Conservation (phyloP, 371 early-diverging fungal genomes). For the Mucor lusitanicus region DNA sequence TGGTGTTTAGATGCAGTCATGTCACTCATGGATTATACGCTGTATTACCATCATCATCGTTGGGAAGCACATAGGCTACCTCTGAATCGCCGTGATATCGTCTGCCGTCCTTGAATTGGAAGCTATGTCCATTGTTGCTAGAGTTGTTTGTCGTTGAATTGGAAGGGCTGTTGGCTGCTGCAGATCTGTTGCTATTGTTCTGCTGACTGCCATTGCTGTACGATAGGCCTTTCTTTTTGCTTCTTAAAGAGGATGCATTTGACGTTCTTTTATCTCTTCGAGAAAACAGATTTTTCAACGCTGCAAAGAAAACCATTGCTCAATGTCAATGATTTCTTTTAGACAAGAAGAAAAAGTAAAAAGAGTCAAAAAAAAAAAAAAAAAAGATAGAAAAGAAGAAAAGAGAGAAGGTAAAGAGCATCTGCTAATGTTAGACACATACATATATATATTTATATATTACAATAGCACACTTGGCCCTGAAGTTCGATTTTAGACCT, state of each 20-base stretch:
- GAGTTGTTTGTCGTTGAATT: background rate
- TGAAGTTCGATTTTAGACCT: background rate
- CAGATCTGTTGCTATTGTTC: background rate
- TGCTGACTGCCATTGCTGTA: background rate
- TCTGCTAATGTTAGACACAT: background rate
- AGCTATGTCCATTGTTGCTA: background rate
- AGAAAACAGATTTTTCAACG: background rate
- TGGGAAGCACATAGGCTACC: slow-evolving; percentile 49
- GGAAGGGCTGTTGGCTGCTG: background rate
- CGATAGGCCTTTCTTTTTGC: background rate
- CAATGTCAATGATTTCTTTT: background rate
- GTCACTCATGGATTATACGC: background rate
- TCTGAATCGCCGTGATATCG: slow-evolving; percentile 14
- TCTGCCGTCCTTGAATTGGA: background rate
- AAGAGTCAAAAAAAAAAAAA: background rate
- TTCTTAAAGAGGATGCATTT: background rate
- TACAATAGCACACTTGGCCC: background rate
- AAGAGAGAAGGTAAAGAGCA: background rate
- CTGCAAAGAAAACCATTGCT: background rate
- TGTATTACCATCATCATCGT: slow-evolving; percentile 38
- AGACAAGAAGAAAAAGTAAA: background rate
- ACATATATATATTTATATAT: background rate
- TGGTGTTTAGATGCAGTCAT: background rate
- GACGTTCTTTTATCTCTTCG: background rate
- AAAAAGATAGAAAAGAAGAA: background rate